Evolutionary conservation across 257 asterid genomes (phyloP).

Genomic region (Solanum pennellii): DNA sequence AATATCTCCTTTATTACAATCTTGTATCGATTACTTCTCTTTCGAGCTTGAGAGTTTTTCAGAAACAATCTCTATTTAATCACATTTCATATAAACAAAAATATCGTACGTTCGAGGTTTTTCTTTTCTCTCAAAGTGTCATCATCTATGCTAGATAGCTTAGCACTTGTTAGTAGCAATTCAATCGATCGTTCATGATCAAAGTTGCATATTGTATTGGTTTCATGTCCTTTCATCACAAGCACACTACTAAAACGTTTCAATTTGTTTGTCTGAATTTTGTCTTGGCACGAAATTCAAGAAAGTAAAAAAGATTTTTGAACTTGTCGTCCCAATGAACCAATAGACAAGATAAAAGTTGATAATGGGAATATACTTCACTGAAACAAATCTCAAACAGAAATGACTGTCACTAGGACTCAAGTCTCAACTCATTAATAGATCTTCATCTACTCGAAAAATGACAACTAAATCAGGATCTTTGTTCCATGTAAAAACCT

Average conservation of each 20-base stretch:
- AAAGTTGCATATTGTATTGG: neutral
- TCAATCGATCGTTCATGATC: neutral
- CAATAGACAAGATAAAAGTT: neutral
- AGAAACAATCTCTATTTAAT: neutral
- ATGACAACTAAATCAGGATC: neutral
- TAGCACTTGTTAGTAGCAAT: neutral
- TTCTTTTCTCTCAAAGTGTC: neutral
- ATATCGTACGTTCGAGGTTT: neutral
- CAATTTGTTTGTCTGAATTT: neutral
- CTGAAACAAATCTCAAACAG: neutral
- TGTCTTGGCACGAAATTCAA: fast-evolving
- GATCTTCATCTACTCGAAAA: neutral
- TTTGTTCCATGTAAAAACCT: neutral
- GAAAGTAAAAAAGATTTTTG: neutral
- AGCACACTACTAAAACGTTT: neutral
- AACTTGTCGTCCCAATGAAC: neutral
- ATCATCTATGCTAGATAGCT: neutral
- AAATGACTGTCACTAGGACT: neutral
- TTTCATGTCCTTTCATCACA: neutral
- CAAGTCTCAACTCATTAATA: neutral
- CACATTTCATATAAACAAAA: neutral
- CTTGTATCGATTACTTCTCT: neutral
- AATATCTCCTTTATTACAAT: neutral
- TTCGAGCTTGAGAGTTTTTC: neutral
- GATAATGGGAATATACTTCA: neutral